Evolutionary conservation across 805 yeast species (phyloP).

Genomic region (Candida oleophila): DNA sequence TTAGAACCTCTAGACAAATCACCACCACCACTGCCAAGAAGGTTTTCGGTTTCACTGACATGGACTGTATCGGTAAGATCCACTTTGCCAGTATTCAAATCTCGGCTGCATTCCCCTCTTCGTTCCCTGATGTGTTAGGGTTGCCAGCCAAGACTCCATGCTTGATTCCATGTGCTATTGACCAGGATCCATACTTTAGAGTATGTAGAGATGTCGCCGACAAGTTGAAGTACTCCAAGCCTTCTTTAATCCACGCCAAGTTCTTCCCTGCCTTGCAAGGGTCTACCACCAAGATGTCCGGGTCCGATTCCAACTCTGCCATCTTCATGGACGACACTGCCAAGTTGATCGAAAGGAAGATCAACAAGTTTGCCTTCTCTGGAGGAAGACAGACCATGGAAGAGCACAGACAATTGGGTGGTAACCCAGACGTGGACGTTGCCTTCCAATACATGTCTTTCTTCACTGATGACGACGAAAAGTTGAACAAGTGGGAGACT

Average conservation of each 20-base stretch:
- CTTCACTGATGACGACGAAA: slow-evolving; percentile 85
- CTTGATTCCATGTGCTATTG: slow-evolving; percentile 97
- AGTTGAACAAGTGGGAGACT: slow-evolving; percentile 58
- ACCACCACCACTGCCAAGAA: slow-evolving; percentile 97
- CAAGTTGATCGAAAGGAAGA: slow-evolving; percentile 87
- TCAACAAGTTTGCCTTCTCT: slow-evolving; percentile 93
- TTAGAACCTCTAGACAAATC: slow-evolving; percentile 87
- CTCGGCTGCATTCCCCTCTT: slow-evolving; percentile 92
- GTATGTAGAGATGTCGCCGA: slow-evolving; percentile 97
- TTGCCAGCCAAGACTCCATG: slow-evolving; percentile 89
- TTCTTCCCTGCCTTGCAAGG: slow-evolving; percentile 99
- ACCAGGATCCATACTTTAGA: slow-evolving; percentile 97
- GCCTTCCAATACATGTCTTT: slow-evolving; percentile 91
- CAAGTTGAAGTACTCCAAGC: slow-evolving; percentile 86
- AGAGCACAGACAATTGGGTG: slow-evolving; percentile 88
- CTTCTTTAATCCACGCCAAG: slow-evolving; percentile 87
- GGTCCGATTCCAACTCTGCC: slow-evolving; percentile 85
- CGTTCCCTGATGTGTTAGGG: slow-evolving; percentile 91
- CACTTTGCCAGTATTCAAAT: slow-evolving; percentile 97
- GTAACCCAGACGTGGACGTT: slow-evolving; percentile 93
- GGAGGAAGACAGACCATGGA: slow-evolving; percentile 89
- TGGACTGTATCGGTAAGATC: slow-evolving; percentile 90
- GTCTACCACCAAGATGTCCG: slow-evolving; percentile 94
- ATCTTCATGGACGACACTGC: slow-evolving; percentile 95
- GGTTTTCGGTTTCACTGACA: slow-evolving; percentile 93